Base-by-base conservation (phyloP, 495 filamentous ascomycete genomes). In the Podospora pseudopauciseta region DNA sequence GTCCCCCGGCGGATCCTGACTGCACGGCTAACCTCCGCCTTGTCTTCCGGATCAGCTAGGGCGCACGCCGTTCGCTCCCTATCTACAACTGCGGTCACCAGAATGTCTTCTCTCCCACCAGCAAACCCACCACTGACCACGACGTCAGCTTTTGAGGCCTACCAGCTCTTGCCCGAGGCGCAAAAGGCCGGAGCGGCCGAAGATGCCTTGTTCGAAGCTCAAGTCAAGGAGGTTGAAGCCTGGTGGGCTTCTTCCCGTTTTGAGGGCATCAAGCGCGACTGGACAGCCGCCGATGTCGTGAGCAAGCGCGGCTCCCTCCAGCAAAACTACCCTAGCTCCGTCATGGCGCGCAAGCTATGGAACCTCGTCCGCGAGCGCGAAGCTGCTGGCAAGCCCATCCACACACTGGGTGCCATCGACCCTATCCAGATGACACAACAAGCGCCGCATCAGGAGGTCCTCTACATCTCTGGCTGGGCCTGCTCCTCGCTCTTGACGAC, bases 401-500 rank as follows among this genome's bases (percentile, higher is more conserved):
- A 97, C 81, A 97, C 93, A 0, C 91, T 99, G 90, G 95, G 95
- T 68, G 96, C 94, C 66, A 97, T 99, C 80, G 95, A 99, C 75
- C 95, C 95, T 18, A 87, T 97, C 9, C 95, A 99, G 80, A 98
- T 99, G 95, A 97, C 96, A 32, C 95, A 99, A 79, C 96, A 98
- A 82, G 96, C 95, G 27, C 86, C 90, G 1, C 90, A 97, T 78
- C 95, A 98, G 77, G 96, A 99, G 79, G 90, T 97, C 5, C 85
- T 99, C 19, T 99, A 99, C 79, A 85, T 99, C 44, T 96, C 92
- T 9, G 95, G 95, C 57, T 99, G 95, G 95, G 95, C 96, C 3
- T 98, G 96, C 80, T 97, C 93, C 0, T 93, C 92, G 5, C 85
- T 97, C 15, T 82, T 99, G 26, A 98, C 96, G 0, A 90, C 87